Base-by-base conservation (phyloP, 2,329 filamentous ascomycete genomes). In the Leptosphaerulina australis region DNA sequence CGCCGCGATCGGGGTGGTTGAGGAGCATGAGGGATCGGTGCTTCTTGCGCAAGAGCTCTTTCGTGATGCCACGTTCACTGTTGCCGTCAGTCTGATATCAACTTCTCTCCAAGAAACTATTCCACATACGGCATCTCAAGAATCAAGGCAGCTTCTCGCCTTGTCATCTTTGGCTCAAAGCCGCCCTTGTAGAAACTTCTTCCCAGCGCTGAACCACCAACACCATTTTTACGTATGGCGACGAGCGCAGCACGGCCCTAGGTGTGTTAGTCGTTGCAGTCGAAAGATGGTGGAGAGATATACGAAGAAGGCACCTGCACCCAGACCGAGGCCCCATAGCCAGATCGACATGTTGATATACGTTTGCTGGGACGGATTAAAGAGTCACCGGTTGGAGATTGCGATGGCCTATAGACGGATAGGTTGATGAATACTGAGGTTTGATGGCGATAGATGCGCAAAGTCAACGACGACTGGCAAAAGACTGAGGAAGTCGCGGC, bases 131-230 rank as follows among this genome's bases (percentile, higher is more conserved):
- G 90, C 55, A 97, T 86, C 59, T 94, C 89, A 38, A 99, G 79
- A 54, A 99, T 97, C 63, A 99, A 77, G 4, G 91, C 83, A 17
- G 94, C 94, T 77, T 99, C 94, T 73, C 88, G 86, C 73, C 88
- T 85, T 73, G 86, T 97, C 93, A 99, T 99, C 76, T 88, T 89
- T 53, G 86, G 81, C 78, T 99, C 94, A 71, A 99, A 99, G n/a
- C 94, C 94, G 62, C 94, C 94, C 77, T 97, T 99, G 82, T 97
- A 97, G 71, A 91, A 99, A 31, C 91, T 86, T 74, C 92, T 91
- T 65, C 94, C 94, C 63, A 96, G 79, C 26, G 88, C 87, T 60
- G 88, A 88, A 7, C 75, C 77, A 52, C 87, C 87, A 12, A 62
- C 66, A 9, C 89, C 88, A 53, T 88, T 96, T 67, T 90, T 85